Base-by-base conservation (phyloP, 2,329 filamentous ascomycete species). In the Ophiocordyceps camponoti-leonardi region DNA sequence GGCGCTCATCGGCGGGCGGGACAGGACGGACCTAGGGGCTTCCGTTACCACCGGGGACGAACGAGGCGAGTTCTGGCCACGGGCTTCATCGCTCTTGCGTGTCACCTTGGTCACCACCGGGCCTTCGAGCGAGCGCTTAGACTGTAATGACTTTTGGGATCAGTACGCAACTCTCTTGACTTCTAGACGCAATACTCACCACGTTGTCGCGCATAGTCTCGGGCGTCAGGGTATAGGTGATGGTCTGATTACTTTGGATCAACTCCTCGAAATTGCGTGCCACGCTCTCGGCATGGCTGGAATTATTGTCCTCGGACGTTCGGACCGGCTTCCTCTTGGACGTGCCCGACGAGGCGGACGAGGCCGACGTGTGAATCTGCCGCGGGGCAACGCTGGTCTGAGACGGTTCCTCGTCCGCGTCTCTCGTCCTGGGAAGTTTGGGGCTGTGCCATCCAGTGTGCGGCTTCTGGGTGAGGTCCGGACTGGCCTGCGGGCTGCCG, bases 141-240 rank as follows among this genome's bases (percentile, higher is more conserved):
- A 63, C 61, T 70, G 51, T 28, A 11, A 16, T 18, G 16, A 18
- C 14, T 4, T n/a, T 28, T 8, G 6, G 11, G 4, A 16, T 37
- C 33, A 37, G 33, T 18, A 35, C 6, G 13, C 13, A 35, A n/a
- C 13, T 35, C 6, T 16, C n/a, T n/a, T n/a, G n/a, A n/a, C n/a
- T n/a, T n/a, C n/a, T 23, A 23, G 22, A 23, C 22, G 22, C 22
- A 3, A 55, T 51, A 67, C 75, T 65, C 65, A 84, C 81, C 60
- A 85, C 79, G 53, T 84, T 79, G 51, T 84, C 75, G 49, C 83
- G 79, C 74, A 90, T 85, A 52, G 73, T 84, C 56, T 83, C 79
- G 0, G 85, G 84, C 0, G 85, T 92, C 26, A 90, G 68, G 2
- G 85, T 90, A 58, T 83, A 90, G 53, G 85, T 84, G 41, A 90